Conservation (phyloP, 2,329 filamentous ascomycete species). For the Penicillium glabrum region DNA sequence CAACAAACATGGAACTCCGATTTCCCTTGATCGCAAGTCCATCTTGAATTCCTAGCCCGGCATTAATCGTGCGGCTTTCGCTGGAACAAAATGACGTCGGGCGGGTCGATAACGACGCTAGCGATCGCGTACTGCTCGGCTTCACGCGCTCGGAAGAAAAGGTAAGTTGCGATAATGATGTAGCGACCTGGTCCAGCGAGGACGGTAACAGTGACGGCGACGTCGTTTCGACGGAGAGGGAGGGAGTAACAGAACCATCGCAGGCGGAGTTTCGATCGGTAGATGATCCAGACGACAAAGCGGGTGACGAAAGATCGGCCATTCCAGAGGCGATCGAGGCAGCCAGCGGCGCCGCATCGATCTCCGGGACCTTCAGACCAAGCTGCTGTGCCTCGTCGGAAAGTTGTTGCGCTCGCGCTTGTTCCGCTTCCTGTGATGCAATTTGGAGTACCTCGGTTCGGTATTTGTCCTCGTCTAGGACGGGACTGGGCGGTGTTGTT, state of each 20-base stretch:
- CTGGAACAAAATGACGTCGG: slow-evolving; percentile 41
- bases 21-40: slow-evolving; percentile 13
- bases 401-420: slow-evolving; percentile 38
- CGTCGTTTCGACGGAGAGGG: slow-evolving; percentile 19
- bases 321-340: slow-evolving; percentile 37
- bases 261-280: slow-evolving; percentile 32
- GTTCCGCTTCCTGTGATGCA: slow-evolving; percentile 36
- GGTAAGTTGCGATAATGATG: slow-evolving; percentile 34
- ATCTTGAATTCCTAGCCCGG: slow-evolving; percentile 16
- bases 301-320: slow-evolving; percentile 34
- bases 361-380: slow-evolving; percentile 35
- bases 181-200: slow-evolving; percentile 30
- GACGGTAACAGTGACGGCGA: slow-evolving; percentile 12
- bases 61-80: slow-evolving; percentile 27
- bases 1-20: slow-evolving; percentile 29
- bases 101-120: slow-evolving; percentile 40
- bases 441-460: slow-evolving; percentile 37
- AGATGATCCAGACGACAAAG: slow-evolving; percentile 33
- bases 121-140: slow-evolving; percentile 37
- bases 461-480: slow-evolving; percentile 40
- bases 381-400: slow-evolving; percentile 39
- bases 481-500: slow-evolving; percentile 9
- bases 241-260: slow-evolving; percentile 28
- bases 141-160: slow-evolving; percentile 30
- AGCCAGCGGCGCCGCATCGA: slow-evolving; percentile 35